These are phyloP conservation scores for Pichia membranifaciens DNA, from an alignment of 805 yeast species.

Conservation along the genomic window DNA sequence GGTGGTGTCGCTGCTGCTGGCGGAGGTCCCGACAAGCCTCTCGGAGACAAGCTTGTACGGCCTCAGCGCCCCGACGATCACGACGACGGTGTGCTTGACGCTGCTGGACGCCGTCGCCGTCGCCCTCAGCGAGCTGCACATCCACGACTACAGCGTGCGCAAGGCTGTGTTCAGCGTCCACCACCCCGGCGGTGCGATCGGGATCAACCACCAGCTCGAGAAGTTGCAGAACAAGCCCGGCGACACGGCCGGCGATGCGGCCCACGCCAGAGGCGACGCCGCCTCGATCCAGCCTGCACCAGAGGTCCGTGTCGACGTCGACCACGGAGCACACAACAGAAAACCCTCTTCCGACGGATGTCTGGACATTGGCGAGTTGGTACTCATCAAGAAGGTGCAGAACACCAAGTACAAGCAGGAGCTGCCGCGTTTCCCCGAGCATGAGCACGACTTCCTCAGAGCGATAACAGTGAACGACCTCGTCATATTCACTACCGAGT, in stretches of 20 bases:
- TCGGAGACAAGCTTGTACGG: slow-evolving; percentile 67
- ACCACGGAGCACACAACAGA: not conserved
- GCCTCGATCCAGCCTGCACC: too few species aligned
- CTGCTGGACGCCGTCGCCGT: slow-evolving; percentile 75
- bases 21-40: slow-evolving; percentile 52
- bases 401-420: slow-evolving; percentile 23
- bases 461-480: slow-evolving; percentile 34
- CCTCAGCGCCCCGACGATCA: slow-evolving; percentile 80
- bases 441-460: slow-evolving; percentile 34
- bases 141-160: slow-evolving; percentile 49
- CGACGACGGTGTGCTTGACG: slow-evolving; percentile 70
- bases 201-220: slow-evolving; percentile 34
- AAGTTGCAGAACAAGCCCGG: not conserved
- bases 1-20: slow-evolving; percentile 49
- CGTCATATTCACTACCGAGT: slow-evolving; percentile 13
- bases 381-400: slow-evolving; percentile 19
- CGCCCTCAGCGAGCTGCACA: slow-evolving; percentile 64
- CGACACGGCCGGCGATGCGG: not conserved
- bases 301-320: not conserved
- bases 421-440: slow-evolving; percentile 18
- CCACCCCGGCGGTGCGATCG: slow-evolving; percentile 93
- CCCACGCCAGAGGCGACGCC: not conserved
- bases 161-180: slow-evolving; percentile 55
- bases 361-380: slow-evolving; percentile 12
- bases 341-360: slow-evolving; percentile 1